A percentile compares a stretch with the other conserved stretches of the same genome.
Conservation (phyloP, 768 basidiomycete genomes). For the Symmetrospora coprosmae region DNA sequence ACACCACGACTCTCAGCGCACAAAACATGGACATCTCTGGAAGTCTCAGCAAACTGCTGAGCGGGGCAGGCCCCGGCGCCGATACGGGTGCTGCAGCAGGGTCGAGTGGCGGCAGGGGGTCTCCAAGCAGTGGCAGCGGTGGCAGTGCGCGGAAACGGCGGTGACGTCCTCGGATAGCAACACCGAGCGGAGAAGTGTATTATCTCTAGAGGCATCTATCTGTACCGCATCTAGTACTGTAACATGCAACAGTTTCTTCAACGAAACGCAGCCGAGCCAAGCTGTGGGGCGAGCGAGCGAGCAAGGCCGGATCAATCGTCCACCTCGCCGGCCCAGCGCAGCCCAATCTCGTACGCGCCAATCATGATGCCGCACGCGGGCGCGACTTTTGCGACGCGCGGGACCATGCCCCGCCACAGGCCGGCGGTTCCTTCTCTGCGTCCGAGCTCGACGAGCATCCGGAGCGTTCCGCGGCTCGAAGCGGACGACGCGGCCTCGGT, state of each 20-base stretch:
- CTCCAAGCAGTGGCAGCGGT: too few species aligned
- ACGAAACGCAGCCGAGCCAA: too few species aligned
- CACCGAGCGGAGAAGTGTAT: too few species aligned
- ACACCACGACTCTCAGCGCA: too few species aligned
- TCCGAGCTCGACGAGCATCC: conserved; percentile 55
- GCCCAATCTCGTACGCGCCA: conserved; percentile 33
- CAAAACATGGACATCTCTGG: conserved; percentile 11
- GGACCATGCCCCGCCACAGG: conserved; percentile 68
- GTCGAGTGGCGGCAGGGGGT: too few species aligned
- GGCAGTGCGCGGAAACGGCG: too few species aligned
- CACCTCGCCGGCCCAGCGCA: conserved; percentile 17
- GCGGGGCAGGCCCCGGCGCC: neutral
- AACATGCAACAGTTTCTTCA: too few species aligned
- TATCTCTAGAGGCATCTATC: too few species aligned
- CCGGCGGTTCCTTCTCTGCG: conserved; percentile 63
- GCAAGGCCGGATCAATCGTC: too few species aligned
- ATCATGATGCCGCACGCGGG: conserved; percentile 99
- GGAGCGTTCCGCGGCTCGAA: conserved; percentile 41
- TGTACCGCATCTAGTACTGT: too few species aligned
- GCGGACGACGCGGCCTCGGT: conserved; percentile 2
- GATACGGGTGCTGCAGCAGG: neutral
- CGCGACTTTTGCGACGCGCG: conserved; percentile 84
- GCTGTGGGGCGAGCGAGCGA: too few species aligned
- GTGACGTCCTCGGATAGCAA: too few species aligned
- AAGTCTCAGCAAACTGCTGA: conserved; percentile 7